Percentiles rank a stretch among this genome's conserved stretches.
These are phyloP conservation scores for Coriolopsis trogii DNA, from an alignment of 1,284 basidiomycete species.

Conservation along the genomic window DNA sequence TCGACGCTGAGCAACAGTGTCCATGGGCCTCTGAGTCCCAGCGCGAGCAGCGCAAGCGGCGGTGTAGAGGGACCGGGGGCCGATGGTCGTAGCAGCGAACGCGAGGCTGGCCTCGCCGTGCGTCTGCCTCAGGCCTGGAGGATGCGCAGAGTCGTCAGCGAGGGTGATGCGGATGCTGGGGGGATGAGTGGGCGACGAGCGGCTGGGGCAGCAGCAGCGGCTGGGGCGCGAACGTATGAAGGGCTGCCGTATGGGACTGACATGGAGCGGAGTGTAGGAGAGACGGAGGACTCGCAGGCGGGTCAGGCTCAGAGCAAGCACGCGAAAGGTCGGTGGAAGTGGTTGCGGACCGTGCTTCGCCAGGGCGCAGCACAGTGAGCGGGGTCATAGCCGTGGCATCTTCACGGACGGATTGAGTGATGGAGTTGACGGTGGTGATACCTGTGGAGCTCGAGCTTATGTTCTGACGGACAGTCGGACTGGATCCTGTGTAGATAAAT, in stretches of 20 bases:
- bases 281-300: background rate
- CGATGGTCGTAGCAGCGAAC: slow-evolving; percentile 16
- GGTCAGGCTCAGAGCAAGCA: slow-evolving; percentile 1
- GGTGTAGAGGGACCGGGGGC: background rate
- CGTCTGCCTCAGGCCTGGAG: slow-evolving; percentile 10
- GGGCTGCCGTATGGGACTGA: slow-evolving; percentile 16
- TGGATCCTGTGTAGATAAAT: no score
- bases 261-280: slow-evolving; percentile 5
- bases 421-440: no score
- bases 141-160: slow-evolving; percentile 29
- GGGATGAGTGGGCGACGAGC: slow-evolving; percentile 2
- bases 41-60: slow-evolving; percentile 23
- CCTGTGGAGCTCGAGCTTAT: no score
- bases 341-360: no score
- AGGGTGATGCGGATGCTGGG: slow-evolving; percentile 19
- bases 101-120: slow-evolving; percentile 23
- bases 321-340: slow-evolving; percentile 38
- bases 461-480: no score
- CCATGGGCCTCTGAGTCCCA: no score
- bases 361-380: no score
- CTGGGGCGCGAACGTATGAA: background rate
- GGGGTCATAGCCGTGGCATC: no score
- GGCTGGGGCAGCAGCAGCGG: background rate
- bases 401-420: no score
- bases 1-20: no score